Evolutionary conservation across 768 basidiomycete genomes (phyloP).

Genomic region (Tephrocybe rancida): DNA sequence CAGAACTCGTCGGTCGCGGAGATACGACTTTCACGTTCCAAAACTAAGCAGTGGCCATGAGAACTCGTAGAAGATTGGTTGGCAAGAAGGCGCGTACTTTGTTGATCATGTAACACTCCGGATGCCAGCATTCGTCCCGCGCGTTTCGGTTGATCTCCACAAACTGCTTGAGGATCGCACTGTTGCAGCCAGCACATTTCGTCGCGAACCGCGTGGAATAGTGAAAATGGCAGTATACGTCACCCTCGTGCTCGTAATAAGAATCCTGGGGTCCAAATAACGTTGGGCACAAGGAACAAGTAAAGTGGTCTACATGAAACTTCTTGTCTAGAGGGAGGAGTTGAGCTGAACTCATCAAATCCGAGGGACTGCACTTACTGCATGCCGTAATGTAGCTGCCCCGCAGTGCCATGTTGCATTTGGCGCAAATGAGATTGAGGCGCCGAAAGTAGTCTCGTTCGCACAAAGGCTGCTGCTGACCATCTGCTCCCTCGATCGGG

Average conservation of each 20-base stretch:
- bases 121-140: conserved; percentile 99
- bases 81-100: conserved; percentile 59
- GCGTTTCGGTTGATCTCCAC: conserved; percentile 99
- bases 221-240: conserved; percentile 98
- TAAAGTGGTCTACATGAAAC: conserved; percentile 99
- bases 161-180: conserved; percentile 98
- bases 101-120: conserved; percentile 99
- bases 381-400: conserved; percentile 99
- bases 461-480: conserved; percentile 92
- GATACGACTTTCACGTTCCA: conserved; percentile 97
- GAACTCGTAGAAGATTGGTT: conserved; percentile 3
- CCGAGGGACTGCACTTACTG: conserved; percentile 53
- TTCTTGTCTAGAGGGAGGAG: conserved; percentile 75
- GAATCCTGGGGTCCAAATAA: conserved; percentile 98
- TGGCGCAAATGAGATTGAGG: conserved; percentile 93
- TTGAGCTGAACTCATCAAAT: conserved; percentile 12
- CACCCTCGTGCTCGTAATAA: conserved; percentile 98
- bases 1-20: conserved; percentile 65
- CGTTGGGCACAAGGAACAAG: conserved; percentile 94
- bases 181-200: conserved; percentile 97
- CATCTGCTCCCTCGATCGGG: conserved; percentile 91
- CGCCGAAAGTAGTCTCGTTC: conserved; percentile 98
- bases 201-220: conserved; percentile 98
- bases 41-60: conserved; percentile 55
- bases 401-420: conserved; percentile 91